phyloP scores from a whole-genome alignment of 495 filamentous ascomycete genomes.

The Neurospora sp. region DNA sequence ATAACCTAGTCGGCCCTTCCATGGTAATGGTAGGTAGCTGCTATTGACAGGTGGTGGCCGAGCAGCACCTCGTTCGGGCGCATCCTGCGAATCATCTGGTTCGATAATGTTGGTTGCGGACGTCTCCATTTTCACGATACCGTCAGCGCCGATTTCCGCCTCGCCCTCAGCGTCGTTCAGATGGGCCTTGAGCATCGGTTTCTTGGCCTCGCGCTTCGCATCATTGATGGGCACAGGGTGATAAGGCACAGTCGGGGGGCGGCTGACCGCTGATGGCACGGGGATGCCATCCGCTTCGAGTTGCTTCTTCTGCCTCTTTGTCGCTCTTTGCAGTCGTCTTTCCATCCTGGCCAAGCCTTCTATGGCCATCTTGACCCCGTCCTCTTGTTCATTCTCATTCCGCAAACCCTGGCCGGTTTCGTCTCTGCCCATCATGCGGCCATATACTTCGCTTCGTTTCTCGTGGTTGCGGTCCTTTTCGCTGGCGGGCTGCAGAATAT shows the following conservation, averaged over 20 bases:
- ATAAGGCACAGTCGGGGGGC: neutral
- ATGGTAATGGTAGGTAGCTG: constrained; percentile 76
- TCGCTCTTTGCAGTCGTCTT: constrained; percentile 12
- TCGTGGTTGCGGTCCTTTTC: neutral
- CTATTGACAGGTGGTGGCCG: constrained; percentile 75
- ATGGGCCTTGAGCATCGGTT: neutral
- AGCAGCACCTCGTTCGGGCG: constrained; percentile 35
- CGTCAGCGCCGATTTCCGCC: neutral
- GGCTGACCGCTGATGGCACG: neutral
- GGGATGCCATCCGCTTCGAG: constrained; percentile 10
- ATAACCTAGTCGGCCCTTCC: constrained; percentile 89
- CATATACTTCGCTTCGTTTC: neutral
- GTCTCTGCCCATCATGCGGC: neutral
- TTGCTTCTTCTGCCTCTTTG: constrained; percentile 21
- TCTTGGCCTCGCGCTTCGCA: neutral
- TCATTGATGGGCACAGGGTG: neutral
- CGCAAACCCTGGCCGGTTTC: neutral
- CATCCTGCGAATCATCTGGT: constrained; percentile 24
- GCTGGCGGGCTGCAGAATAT: neutral
- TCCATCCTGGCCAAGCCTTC: constrained; percentile 22
- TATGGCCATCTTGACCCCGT: constrained; percentile 19
- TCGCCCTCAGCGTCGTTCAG: neutral
- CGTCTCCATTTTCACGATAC: neutral
- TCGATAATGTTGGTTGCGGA: neutral
- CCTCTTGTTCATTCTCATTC: neutral